Conservation (phyloP, 306 rosid species). For the Nissolia schottii region DNA sequence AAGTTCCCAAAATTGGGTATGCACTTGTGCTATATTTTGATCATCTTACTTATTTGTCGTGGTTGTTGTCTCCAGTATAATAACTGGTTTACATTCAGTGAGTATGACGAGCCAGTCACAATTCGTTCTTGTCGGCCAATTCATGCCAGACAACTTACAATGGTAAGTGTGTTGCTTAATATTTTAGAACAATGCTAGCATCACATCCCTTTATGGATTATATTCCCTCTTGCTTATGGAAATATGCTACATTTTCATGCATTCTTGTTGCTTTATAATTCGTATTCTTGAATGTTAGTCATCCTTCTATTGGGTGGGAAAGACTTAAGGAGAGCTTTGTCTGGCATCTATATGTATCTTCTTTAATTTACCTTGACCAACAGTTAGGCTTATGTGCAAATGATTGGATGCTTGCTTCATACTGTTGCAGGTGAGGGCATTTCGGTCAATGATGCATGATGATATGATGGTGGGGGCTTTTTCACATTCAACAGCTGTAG, state of each 20-base stretch:
- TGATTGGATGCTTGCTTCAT: not conserved
- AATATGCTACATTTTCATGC: not conserved
- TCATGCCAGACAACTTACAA: constrained; percentile 84
- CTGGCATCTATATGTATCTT: not conserved
- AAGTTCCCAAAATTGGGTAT: not conserved
- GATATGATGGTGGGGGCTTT: constrained; percentile 98
- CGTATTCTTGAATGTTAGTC: not conserved
- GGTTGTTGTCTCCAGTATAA: constrained; percentile 62
- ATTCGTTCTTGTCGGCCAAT: constrained; percentile 77
- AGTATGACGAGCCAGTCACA: constrained; percentile 77
- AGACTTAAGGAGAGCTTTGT: not conserved
- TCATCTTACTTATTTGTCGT: constrained; percentile 18
- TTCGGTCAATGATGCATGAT: constrained; percentile 82
- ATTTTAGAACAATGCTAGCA: not conserved
- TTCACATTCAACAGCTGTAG: constrained; percentile 96
- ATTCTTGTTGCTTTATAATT: not conserved
- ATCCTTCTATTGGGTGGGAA: not conserved
- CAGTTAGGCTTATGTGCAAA: constrained; percentile 2
- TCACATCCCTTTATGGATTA: not conserved
- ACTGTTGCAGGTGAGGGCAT: constrained; percentile 83
- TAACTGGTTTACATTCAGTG: constrained; percentile 97
- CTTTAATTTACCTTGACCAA: not conserved
- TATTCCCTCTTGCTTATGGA: constrained; percentile 1
- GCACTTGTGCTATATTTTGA: constrained; percentile 8
- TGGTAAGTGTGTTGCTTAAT: constrained; percentile 47